Conservation (phyloP, 2,329 filamentous ascomycete genomes). For the Aspergillus jensenii region DNA sequence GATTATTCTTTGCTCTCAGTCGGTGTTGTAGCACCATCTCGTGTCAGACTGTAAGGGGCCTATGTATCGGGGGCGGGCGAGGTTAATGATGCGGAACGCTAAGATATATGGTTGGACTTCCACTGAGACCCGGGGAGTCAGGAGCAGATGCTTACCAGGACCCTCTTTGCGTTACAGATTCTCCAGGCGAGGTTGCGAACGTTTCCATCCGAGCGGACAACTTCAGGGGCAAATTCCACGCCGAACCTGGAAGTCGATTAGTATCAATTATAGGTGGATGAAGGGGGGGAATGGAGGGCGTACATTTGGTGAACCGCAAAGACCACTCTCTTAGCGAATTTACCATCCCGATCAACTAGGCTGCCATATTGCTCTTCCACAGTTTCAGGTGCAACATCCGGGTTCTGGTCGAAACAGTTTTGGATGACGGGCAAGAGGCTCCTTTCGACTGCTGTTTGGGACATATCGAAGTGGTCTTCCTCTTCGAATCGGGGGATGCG, state of each 20-base stretch:
- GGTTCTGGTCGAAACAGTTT: conserved; percentile 90
- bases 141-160: conserved; percentile 63
- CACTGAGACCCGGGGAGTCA: background rate
- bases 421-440: conserved; percentile 78
- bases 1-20: conserved; percentile 33
- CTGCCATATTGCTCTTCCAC: conserved; percentile 81
- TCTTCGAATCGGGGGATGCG: conserved; percentile 79
- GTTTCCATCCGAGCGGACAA: conserved; percentile 88
- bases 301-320: conserved; percentile 94
- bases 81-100: conserved; percentile 1
- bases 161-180: conserved; percentile 93
- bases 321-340: conserved; percentile 85
- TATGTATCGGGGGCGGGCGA: conserved; percentile 29
- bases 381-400: conserved; percentile 80
- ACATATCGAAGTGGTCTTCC: conserved; percentile 62
- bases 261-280: background rate
- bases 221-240: conserved; percentile 89
- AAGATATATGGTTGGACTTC: background rate
- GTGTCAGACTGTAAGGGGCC: conserved; percentile 72
- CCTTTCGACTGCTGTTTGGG: conserved; percentile 70
- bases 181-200: conserved; percentile 90
- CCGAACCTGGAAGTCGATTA: conserved; percentile 61
- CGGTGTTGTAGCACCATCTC: conserved; percentile 62
- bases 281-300: conserved; percentile 23
- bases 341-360: conserved; percentile 80